Base-by-base conservation (phyloP, 164 flowering plant species). In the Magnolia kwangsiensis region DNA sequence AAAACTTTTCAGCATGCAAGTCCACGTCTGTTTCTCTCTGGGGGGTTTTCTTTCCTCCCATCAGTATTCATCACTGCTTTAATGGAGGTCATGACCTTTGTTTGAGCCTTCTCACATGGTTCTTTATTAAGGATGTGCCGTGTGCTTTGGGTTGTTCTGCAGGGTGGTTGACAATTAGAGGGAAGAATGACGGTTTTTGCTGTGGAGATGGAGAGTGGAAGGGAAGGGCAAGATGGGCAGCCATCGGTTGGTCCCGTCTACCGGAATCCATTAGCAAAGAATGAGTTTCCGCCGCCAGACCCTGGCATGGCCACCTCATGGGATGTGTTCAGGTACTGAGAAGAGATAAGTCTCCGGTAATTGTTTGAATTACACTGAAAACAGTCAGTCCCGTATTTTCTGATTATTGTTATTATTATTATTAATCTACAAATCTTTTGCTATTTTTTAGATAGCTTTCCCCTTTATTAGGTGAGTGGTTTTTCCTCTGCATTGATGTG, bases 241-340 rank as follows among this genome's bases (percentile, higher is more conserved):
- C 96, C 90, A 14, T 85, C 97, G 0, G 87, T 94, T 58, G 98
- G 99, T 51, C 99, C 99, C 0, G 83, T 92, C 24, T 92, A 90
- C 76, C 85, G 99, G 70, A 94, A 88, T 83, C 76, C 82, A 19
- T 79, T 91, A 2, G 72, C 95, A 50, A 78, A 87, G 82, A 50
- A 85, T 76, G 91, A 37, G 18, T 91, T 89, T 76, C 94, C 96
- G 1, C 85, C 89, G 2, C 74, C 74, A 23, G 88, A 88, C 73
- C 79, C 77, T 20, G 51, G 84, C 7, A 51, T 87, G 6, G 37
- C 72, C 21, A 88, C 97, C 31, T 50, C 91, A 55, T 95, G 99
- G 99, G 93, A 90, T 71, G 78, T 88, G 20, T 91, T 93, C 89
- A 92, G 93, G 99, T 95, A 80, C n/a, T 59, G 23, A 19, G 4